Percentiles rank a stretch among this genome's conserved stretches.
phyloP scores from a whole-genome alignment of 2,329 filamentous ascomycete genomes.

The Aspergillus sp. region DNA sequence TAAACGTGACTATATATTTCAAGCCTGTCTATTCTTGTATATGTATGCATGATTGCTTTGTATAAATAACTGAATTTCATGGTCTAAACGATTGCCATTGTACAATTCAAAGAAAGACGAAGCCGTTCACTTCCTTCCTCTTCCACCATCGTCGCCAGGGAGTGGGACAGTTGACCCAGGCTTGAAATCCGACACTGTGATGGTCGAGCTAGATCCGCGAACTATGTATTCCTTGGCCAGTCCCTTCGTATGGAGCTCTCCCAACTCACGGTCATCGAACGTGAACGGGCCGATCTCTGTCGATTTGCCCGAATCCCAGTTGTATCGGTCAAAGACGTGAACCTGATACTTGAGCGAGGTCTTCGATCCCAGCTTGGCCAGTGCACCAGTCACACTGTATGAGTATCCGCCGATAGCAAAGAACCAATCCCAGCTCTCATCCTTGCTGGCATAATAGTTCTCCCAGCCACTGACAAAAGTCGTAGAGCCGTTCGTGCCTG shows the following conservation, averaged over 20 bases:
- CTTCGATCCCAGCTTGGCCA: neutral
- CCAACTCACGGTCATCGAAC: neutral
- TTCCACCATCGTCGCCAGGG: neutral
- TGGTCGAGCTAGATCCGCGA: constrained; percentile 1
- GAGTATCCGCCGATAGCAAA: neutral
- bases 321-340: constrained; percentile 1
- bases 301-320: neutral
- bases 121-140: neutral
- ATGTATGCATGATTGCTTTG: too few relatives aligned
- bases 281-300: neutral
- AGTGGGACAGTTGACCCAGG: neutral
- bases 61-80: too few relatives aligned
- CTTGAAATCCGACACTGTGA: neutral
- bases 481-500: neutral
- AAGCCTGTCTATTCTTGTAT: too few relatives aligned
- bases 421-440: constrained; percentile 7
- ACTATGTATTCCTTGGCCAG: constrained; percentile 3
- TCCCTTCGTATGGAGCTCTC: constrained; percentile 1
- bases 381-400: constrained; percentile 2
- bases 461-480: constrained; percentile 5
- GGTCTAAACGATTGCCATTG: too few relatives aligned
- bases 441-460: constrained; percentile 1
- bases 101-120: neutral
- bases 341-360: neutral
- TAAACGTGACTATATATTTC: too few relatives aligned